phyloP scores from a whole-genome alignment of 306 rosid genomes.

The Oxytropis ochrocephala region DNA sequence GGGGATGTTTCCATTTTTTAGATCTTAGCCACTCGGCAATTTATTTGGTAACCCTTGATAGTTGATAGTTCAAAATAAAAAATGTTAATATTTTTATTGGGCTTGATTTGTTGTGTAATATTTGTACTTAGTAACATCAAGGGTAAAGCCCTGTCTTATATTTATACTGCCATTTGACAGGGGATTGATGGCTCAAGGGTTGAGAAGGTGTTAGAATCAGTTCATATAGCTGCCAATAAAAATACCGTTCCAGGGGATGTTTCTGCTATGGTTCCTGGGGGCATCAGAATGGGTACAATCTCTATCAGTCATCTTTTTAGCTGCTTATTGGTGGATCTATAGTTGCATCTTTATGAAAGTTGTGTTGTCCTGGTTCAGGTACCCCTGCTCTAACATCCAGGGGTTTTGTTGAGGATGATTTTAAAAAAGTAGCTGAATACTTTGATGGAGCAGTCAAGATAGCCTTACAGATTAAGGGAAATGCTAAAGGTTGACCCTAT shows the following conservation, averaged over 20 bases:
- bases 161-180: constrained; percentile 32
- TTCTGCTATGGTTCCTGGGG: constrained; percentile 99
- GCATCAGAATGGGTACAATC: constrained; percentile 83
- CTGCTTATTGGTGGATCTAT: background rate
- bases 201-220: constrained; percentile 84
- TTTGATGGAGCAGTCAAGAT: constrained; percentile 79
- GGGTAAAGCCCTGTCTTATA: background rate
- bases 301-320: constrained; percentile 1
- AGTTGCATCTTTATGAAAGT: constrained; percentile 1
- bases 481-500: constrained; percentile 46
- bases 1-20: background rate
- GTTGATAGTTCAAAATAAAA: background rate
- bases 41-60: background rate
- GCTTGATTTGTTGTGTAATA: background rate
- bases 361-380: constrained; percentile 39
- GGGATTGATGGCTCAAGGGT: constrained; percentile 96
- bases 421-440: constrained; percentile 73
- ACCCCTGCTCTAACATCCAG: constrained; percentile 96
- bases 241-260: constrained; percentile 97
- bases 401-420: constrained; percentile 83
- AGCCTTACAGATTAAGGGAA: constrained; percentile 79
- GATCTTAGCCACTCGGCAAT: background rate
- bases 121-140: background rate
- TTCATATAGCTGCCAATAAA: constrained; percentile 91
- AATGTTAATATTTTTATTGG: background rate